Evolutionary conservation across 2,329 filamentous ascomycete genomes (phyloP).

Genomic region (Orbilia brochopaga): DNA sequence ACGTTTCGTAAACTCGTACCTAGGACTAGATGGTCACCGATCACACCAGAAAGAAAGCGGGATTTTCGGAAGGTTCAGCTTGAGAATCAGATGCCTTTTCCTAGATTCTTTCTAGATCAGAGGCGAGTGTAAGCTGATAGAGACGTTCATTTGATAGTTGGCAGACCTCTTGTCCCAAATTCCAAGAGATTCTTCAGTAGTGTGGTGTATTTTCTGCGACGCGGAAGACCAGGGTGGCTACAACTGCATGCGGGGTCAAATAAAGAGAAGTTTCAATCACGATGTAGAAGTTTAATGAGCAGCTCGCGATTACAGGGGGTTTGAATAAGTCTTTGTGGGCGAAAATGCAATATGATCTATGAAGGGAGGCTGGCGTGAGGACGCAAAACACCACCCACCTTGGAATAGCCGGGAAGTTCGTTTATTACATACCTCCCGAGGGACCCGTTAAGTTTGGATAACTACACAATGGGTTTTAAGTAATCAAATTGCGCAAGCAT

Average conservation of each 20-base stretch:
- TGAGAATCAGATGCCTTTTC: no score
- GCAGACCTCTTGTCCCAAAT: no score
- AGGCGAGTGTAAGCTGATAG: no score
- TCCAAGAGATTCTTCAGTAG: slow-evolving; percentile 24
- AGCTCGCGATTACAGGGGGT: slow-evolving; percentile 48
- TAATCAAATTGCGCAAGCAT: slow-evolving; percentile 16
- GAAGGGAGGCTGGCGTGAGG: neutral
- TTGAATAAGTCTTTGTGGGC: no score
- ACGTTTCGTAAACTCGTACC: no score
- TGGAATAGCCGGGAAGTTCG: slow-evolving; percentile 32
- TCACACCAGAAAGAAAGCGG: no score
- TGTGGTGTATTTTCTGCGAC: slow-evolving; percentile 28
- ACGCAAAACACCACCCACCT: neutral
- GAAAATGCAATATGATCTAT: slow-evolving; percentile 21
- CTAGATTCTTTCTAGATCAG: no score
- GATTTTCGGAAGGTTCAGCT: no score
- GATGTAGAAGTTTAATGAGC: slow-evolving; percentile 40
- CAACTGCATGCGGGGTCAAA: slow-evolving; percentile 44
- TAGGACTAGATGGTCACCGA: no score
- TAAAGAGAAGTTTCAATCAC: slow-evolving; percentile 47
- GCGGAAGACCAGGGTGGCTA: slow-evolving; percentile 30
- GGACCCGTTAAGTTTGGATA: neutral
- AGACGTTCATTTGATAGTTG: no score
- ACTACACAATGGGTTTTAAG: neutral
- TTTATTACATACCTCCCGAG: slow-evolving; percentile 48